A percentile compares a stretch with the other conserved stretches of the same genome.
These are phyloP conservation scores for Boeremia exigua DNA, from an alignment of 2,329 filamentous ascomycete genomes.

Conservation along the genomic window DNA sequence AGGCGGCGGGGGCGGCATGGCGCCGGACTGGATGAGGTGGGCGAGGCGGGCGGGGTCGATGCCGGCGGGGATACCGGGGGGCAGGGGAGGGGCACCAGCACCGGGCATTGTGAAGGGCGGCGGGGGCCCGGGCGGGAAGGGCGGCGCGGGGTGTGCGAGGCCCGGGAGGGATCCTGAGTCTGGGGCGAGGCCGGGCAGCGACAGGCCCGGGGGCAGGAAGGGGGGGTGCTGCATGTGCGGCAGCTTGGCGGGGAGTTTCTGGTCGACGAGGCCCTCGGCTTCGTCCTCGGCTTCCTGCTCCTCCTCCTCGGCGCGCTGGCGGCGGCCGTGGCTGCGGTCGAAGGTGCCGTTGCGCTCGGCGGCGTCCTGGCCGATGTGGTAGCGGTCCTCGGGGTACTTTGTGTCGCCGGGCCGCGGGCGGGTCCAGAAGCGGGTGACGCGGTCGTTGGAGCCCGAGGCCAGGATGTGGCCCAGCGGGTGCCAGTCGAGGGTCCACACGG, in stretches of 20 bases:
- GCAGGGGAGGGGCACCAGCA: too few species aligned
- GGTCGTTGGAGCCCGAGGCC: slow-evolving; percentile 93
- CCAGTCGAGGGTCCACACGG: slow-evolving; percentile 98
- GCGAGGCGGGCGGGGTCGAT: slow-evolving; percentile 42
- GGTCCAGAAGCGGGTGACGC: slow-evolving; percentile 96
- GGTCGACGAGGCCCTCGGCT: slow-evolving; percentile 88
- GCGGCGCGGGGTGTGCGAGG: slow-evolving; percentile 44
- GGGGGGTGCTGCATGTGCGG: slow-evolving; percentile 51
- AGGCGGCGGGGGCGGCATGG: slow-evolving; percentile 46
- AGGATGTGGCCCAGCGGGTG: slow-evolving; percentile 95
- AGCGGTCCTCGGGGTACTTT: slow-evolving; percentile 86
- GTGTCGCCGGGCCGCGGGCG: slow-evolving; percentile 85
- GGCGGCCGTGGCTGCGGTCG: slow-evolving; percentile 78
- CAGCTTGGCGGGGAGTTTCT: slow-evolving; percentile 75
- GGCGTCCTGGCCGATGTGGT: slow-evolving; percentile 92
- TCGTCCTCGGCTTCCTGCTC: slow-evolving; percentile 94
- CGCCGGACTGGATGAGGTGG: slow-evolving; percentile 43
- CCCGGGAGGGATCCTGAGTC: slow-evolving; percentile 55
- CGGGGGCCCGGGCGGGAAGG: slow-evolving; percentile 29
- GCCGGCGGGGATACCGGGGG: slow-evolving; percentile 29
- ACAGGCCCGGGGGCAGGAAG: slow-evolving; percentile 67
- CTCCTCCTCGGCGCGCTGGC: slow-evolving; percentile 87
- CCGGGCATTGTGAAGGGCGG: too few species aligned
- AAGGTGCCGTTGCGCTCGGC: slow-evolving; percentile 96
- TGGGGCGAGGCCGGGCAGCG: slow-evolving; percentile 43